Conservation (phyloP, 371 early-diverging fungal genomes). For the Lichtheimia ornata region DNA sequence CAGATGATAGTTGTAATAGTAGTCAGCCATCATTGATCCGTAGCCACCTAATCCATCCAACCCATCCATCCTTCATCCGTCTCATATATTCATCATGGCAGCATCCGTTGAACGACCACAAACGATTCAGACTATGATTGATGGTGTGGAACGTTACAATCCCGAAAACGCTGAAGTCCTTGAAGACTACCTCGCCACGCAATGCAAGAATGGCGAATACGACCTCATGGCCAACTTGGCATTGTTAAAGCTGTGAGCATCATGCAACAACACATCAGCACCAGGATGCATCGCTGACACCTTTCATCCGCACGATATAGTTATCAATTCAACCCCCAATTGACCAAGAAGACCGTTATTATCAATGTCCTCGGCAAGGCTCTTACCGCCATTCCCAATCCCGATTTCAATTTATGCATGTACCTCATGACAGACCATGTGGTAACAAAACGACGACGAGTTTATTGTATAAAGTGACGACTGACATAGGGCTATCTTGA, state of each 20-base stretch:
- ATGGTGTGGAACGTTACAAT: conserved; percentile 87
- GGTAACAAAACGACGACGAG: conserved; percentile 30
- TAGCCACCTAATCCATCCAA: background rate
- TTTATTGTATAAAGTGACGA: background rate
- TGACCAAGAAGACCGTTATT: conserved; percentile 72
- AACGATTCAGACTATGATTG: conserved; percentile 73
- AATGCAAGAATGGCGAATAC: conserved; percentile 76
- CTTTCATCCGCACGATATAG: conserved; percentile 23
- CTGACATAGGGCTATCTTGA: background rate
- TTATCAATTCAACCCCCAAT: conserved; percentile 88
- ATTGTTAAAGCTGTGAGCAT: conserved; percentile 80
- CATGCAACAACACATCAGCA: background rate
- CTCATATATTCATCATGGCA: conserved; percentile 14
- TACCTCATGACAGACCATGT: conserved; percentile 80
- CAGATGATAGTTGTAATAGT: no score
- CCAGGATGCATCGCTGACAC: no score
- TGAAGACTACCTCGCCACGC: conserved; percentile 80
- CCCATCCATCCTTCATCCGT: conserved; percentile 5
- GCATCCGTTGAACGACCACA: conserved; percentile 63
- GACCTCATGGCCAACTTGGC: conserved; percentile 91
- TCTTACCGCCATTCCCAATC: conserved; percentile 80
- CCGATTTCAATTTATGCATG: conserved; percentile 88
- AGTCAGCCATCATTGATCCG: background rate
- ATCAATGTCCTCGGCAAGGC: conserved; percentile 80
- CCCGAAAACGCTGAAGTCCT: conserved; percentile 81